Conservation (phyloP, 768 basidiomycete genomes). For the Termitomyces bulborhizus region DNA sequence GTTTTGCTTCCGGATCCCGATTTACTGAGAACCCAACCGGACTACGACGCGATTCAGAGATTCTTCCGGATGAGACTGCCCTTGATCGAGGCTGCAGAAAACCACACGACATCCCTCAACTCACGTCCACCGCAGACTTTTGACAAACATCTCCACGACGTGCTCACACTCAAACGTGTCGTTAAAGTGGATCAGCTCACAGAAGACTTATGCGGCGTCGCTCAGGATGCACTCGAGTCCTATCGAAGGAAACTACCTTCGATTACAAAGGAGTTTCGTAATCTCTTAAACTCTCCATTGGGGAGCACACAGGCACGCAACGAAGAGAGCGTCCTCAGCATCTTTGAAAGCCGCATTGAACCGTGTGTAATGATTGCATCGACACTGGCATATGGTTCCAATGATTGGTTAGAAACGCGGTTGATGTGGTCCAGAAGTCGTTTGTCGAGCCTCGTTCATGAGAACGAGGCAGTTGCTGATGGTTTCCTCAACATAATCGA, state of each 20-base stretch:
- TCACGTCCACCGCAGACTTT: constrained; percentile 3
- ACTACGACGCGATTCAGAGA: too few relatives aligned
- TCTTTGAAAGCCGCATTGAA: not conserved
- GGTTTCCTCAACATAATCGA: constrained; percentile 6
- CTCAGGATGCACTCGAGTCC: not conserved
- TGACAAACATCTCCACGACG: constrained; percentile 3
- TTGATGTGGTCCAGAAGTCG: not conserved
- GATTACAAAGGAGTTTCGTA: not conserved
- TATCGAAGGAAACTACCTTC: not conserved
- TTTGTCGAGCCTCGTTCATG: not conserved
- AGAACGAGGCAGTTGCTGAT: constrained; percentile 5
- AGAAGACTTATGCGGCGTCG: not conserved
- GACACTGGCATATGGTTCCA: not conserved
- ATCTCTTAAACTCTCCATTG: not conserved
- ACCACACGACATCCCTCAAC: not conserved
- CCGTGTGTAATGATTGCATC: constrained; percentile 6
- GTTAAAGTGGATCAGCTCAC: not conserved
- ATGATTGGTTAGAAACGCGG: not conserved
- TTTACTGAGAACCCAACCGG: too few relatives aligned
- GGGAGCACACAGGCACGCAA: not conserved
- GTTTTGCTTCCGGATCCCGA: too few relatives aligned
- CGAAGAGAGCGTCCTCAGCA: not conserved
- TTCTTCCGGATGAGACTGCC: not conserved
- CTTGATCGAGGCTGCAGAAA: not conserved
- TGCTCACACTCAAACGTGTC: constrained; percentile 3